Conservation (phyloP, 331 rosid species). For the Acacia pycnantha region DNA sequence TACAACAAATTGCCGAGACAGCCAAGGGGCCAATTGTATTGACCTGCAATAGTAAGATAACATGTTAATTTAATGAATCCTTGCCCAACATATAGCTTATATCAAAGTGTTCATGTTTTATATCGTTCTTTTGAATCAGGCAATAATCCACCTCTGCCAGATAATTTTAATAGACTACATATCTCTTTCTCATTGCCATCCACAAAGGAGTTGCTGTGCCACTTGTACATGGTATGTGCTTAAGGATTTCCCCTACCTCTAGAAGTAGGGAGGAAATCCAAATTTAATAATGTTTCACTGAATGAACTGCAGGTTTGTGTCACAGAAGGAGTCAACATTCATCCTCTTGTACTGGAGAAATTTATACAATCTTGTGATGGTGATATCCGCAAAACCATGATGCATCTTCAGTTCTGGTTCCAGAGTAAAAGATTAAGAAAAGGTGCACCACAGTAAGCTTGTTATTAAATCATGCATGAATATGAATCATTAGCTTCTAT, state of each 20-base stretch:
- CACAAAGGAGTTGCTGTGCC: conserved; percentile 65
- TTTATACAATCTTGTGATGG: conserved; percentile 64
- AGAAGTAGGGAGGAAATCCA: conserved; percentile 15
- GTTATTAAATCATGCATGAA: conserved; percentile 2
- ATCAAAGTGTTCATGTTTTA: conserved; percentile 21
- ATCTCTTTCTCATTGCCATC: conserved; percentile 65
- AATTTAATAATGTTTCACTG: conserved; percentile 4
- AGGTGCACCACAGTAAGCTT: conserved; percentile 45
- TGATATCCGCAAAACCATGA: conserved; percentile 76
- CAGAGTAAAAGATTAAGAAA: conserved; percentile 58
- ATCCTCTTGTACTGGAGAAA: conserved; percentile 61
- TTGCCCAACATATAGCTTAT: conserved; percentile 15
- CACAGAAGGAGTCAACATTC: conserved; percentile 57
- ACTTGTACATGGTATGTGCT: conserved; percentile 62
- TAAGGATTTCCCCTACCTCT: conserved; percentile 19
- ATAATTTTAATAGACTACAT: conserved; percentile 53
- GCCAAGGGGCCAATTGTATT: conserved; percentile 87
- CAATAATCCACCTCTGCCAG: conserved; percentile 70
- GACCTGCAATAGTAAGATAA: conserved; percentile 88
- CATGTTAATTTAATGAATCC: conserved; percentile 24
- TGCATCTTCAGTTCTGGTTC: conserved; percentile 97
- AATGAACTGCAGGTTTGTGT: conserved; percentile 71
- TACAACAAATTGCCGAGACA: conserved; percentile 79
- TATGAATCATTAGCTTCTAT: background rate
- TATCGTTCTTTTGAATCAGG: conserved; percentile 43